These are phyloP conservation scores for Dissophora globulifera DNA, from an alignment of 192 early-diverging fungal species.

Conservation along the genomic window DNA sequence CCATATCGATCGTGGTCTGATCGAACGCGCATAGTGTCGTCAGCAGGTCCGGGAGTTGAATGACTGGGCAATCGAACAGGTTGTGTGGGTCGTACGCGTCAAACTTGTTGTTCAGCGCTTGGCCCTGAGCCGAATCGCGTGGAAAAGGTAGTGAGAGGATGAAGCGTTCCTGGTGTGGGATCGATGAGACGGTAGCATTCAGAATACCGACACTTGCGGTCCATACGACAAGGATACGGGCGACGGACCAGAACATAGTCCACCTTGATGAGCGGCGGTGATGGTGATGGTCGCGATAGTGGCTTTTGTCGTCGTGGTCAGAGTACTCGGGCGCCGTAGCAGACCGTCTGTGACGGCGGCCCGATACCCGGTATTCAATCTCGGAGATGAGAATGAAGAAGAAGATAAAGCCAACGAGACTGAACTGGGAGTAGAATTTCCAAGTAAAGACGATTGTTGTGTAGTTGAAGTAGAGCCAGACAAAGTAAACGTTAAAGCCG, in stretches of 20 bases:
- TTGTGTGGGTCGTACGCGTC: slow-evolving; percentile 4
- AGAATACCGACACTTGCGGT: not conserved
- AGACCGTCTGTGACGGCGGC: not conserved
- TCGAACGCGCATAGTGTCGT: slow-evolving; percentile 21
- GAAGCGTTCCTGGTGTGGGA: slow-evolving; percentile 6
- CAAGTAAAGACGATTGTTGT: slow-evolving; percentile 15
- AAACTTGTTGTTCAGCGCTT: not conserved
- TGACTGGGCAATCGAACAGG: slow-evolving; percentile 19
- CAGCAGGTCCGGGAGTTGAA: not conserved
- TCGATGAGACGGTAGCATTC: not conserved
- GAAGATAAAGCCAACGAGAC: slow-evolving; percentile 10
- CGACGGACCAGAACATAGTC: not conserved
- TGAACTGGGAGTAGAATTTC: slow-evolving; percentile 3
- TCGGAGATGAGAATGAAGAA: slow-evolving; percentile 19
- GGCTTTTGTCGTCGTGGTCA: not conserved
- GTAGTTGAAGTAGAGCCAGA: slow-evolving; percentile 16
- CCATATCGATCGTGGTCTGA: not conserved
- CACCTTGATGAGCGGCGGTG: not conserved
- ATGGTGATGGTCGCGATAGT: not conserved
- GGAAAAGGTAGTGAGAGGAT: slow-evolving; percentile 15
- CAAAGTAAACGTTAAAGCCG: slow-evolving; percentile 21
- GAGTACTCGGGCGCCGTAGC: not conserved
- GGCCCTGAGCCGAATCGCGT: slow-evolving; percentile 12
- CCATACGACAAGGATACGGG: slow-evolving; percentile 12
- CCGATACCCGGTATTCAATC: slow-evolving; percentile 1